Base-by-base conservation (phyloP, 371 early-diverging fungal species). In the Conidiobolus incongruus region DNA sequence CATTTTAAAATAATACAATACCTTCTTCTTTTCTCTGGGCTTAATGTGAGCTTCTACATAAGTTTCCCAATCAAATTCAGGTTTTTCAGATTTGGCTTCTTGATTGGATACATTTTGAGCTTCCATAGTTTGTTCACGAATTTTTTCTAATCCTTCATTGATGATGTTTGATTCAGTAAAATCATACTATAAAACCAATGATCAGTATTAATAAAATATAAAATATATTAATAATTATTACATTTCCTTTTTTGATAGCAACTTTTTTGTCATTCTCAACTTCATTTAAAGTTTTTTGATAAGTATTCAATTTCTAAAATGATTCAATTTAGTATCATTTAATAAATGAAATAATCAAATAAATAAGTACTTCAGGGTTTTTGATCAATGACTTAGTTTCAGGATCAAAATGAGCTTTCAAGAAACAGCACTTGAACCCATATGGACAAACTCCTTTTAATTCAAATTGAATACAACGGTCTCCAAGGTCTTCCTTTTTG, bases 341-440 rank as follows among this genome's bases (percentile, higher is more conserved):
- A n/a, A n/a, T n/a, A n/a, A n/a, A n/a, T n/a, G n/a, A n/a, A n/a
- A n/a, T n/a, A n/a, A n/a, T n/a, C n/a, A n/a, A n/a, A n/a, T n/a
- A n/a, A n/a, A n/a, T n/a, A n/a, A n/a, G n/a, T n/a, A n/a, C n/a
- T 17, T 65, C 66, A 42, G 77, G 66, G 43, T 68, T 24, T 28
- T n/a, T 60, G 1, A 62, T 52, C 12, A 70, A 41, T 33, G 66
- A 50, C 10, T 60, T 63, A 4, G 59, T 63, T 20, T 70, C 63
- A 11, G 53, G 52, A 29, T 60, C 62, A 17, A 75, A 52, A 55
- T 93, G 92, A 2, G 71, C 73, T 1, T 52, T 53, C 19, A 81
- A 59, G 49, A 51, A 89, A 12, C 92, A 63, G 60, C 94, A 92
- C 39, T 71, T 74, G 38, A 80, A 57, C 3, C 90, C 82, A 48